These are phyloP conservation scores for Lojkania enalia DNA, from an alignment of 2,329 filamentous ascomycete genomes.

Conservation along the genomic window DNA sequence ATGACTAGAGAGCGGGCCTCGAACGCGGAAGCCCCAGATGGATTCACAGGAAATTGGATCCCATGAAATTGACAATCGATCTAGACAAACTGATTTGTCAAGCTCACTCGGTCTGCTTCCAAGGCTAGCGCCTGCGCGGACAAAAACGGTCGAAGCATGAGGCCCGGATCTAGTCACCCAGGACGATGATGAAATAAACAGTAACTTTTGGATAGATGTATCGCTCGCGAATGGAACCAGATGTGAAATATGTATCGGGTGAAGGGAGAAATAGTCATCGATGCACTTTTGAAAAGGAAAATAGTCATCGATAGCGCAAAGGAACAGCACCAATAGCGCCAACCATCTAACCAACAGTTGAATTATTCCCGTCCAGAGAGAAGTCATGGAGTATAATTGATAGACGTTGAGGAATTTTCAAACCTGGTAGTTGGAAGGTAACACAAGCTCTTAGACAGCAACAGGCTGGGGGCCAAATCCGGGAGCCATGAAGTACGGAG, in stretches of 20 bases:
- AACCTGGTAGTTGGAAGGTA: too few species aligned
- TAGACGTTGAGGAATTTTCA: too few species aligned
- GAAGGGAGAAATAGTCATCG: slow-evolving; percentile 25
- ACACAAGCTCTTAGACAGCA: slow-evolving; percentile 27
- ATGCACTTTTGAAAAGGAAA: slow-evolving; percentile 27
- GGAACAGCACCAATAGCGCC: too few species aligned
- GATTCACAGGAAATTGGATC: not conserved
- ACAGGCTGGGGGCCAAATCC: slow-evolving; percentile 46
- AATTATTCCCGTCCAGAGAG: too few species aligned
- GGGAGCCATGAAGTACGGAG: slow-evolving; percentile 44
- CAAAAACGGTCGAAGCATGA: slow-evolving; percentile 12
- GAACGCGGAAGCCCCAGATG: not conserved
- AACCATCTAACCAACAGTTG: too few species aligned
- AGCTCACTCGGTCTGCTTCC: too few species aligned
- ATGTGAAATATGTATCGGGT: slow-evolving; percentile 22
- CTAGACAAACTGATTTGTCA: too few species aligned
- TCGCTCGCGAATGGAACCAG: slow-evolving; percentile 27
- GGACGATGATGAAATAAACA: slow-evolving; percentile 23
- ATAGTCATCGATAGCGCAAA: too few species aligned
- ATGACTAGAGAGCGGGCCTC: slow-evolving; percentile 29
- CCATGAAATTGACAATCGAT: not conserved
- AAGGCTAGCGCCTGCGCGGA: too few species aligned
- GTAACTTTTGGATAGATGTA: slow-evolving; percentile 40
- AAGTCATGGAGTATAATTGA: too few species aligned
- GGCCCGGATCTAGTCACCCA: slow-evolving; percentile 16